These are phyloP conservation scores for Arachis stenosperma DNA, from an alignment of 306 rosid genomes.

Conservation along the genomic window DNA sequence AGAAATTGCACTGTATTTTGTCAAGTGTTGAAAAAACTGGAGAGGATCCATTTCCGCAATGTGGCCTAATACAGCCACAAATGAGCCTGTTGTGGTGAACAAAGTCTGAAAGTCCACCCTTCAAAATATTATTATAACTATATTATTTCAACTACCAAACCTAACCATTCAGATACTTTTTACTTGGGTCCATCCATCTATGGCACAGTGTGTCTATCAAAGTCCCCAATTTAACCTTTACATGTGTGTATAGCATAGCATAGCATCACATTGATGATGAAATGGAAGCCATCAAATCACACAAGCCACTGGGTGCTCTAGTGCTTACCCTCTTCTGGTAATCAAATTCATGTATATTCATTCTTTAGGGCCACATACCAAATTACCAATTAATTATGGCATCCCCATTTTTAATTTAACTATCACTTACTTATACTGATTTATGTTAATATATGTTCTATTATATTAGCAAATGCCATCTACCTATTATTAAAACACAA, in stretches of 20 bases:
- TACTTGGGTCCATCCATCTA: conserved; percentile 34
- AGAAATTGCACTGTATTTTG: too few relatives aligned
- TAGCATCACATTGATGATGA: not conserved
- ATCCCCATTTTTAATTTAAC: not conserved
- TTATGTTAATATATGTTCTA: not conserved
- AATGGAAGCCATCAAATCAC: conserved; percentile 38
- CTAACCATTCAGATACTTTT: conserved; percentile 35
- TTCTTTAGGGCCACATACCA: not conserved
- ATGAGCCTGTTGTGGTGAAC: not conserved
- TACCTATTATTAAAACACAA: conserved; percentile 16
- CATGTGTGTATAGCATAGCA: not conserved
- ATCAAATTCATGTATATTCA: conserved; percentile 6
- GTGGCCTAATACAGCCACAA: conserved; percentile 19
- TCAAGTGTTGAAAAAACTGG: too few relatives aligned
- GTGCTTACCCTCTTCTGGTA: conserved; percentile 15
- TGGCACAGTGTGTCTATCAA: too few relatives aligned
- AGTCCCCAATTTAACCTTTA: not conserved
- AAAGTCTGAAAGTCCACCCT: conserved; percentile 1
- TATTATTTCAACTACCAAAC: conserved; percentile 45
- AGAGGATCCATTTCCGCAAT: too few relatives aligned
- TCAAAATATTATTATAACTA: not conserved
- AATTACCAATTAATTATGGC: conserved; percentile 18
- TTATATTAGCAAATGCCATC: not conserved
- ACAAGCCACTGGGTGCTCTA: conserved; percentile 1
- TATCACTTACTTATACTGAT: not conserved